Evolutionary conservation across 352 stramenopile genomes (phyloP).

Genomic region (Thalassiosira tumida): DNA sequence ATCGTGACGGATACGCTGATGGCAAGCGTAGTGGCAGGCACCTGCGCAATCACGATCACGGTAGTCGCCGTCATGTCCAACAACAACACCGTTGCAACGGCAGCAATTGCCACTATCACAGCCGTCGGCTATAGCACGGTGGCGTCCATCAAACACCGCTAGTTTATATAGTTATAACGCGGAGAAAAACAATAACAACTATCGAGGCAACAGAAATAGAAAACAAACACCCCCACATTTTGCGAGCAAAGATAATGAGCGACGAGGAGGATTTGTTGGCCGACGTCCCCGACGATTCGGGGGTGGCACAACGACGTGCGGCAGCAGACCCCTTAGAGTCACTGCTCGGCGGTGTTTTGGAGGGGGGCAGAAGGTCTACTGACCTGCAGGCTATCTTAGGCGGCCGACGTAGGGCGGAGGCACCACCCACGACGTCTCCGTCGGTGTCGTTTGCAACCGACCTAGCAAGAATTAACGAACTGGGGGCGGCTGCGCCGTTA

Average conservation of each 20-base stretch:
- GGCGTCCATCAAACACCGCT: too few species aligned
- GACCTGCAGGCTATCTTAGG: constrained; percentile 3
- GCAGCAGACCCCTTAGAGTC: not conserved
- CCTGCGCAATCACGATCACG: not conserved
- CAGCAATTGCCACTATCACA: too few species aligned
- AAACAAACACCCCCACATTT: too few species aligned
- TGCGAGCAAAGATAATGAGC: not conserved
- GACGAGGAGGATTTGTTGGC: not conserved
- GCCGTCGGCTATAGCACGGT: too few species aligned
- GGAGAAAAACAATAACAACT: too few species aligned
- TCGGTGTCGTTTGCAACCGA: constrained; percentile 3
- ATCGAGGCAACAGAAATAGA: too few species aligned
- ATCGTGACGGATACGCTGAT: too few species aligned
- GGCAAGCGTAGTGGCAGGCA: too few species aligned
- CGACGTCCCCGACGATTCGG: not conserved
- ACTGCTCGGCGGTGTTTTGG: not conserved
- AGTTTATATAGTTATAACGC: too few species aligned
- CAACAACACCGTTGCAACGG: not conserved
- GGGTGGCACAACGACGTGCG: not conserved
- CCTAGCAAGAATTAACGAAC: not conserved
- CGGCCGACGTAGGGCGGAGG: not conserved
- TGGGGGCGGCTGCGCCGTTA: not conserved
- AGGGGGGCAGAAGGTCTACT: not conserved
- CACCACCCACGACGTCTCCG: not conserved
- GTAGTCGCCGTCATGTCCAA: not conserved